Evolutionary conservation across 352 stramenopile species (phyloP), one percentile per base, ranked within the genome.

Genomic region (Phytopythium oedochilum): DNA sequence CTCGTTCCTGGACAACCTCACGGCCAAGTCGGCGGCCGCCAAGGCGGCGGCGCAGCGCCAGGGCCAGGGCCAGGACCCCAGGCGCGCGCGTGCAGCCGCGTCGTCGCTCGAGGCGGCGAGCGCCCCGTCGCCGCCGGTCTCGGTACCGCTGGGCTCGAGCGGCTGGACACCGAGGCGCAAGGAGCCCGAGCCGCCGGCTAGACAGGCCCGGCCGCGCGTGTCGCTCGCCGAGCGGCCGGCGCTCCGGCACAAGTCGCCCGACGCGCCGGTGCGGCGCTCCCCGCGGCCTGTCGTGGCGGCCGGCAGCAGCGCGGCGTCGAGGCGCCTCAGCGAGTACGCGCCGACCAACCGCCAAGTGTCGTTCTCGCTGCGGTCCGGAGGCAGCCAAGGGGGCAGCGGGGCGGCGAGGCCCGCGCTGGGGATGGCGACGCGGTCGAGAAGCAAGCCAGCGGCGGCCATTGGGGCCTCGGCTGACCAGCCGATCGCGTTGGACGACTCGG

Each of bases 401-500:
- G 29, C 10, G 29, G 5, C 29, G 5, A 34, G 29, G 5, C 29
- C 5, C 5, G 5, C 29, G 29, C 35, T 20, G 23, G 22, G 28
- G 0, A 31, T 39, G 46, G 17, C 25, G 46, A 53, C 46, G 6
- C 46, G 46, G 46, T 12, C 29, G 3, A 53, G 18, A 9, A 53
- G 17, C n/a, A 53, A 53, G 46, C n/a, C n/a, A n/a, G 3, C 11
- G 4, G 7, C 29, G 11, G 20, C 31, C 25, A 29, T 38, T n/a
- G 66, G 63, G 25, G 40, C 22, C 9, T 73, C 71, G 9, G 74
- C 70, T n/a, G 55, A 63, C 18, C 66, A 81, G 34, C 74, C 74
- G 17, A 85, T 85, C 59, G 50, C 75, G 9, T 46, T 85, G 43
- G 74, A 82, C 31, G 74, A 82, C 43, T 78, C 74, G 3, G 71